Evolutionary conservation across 306 rosid species (phyloP).

Genomic region (Benincasa hispida): DNA sequence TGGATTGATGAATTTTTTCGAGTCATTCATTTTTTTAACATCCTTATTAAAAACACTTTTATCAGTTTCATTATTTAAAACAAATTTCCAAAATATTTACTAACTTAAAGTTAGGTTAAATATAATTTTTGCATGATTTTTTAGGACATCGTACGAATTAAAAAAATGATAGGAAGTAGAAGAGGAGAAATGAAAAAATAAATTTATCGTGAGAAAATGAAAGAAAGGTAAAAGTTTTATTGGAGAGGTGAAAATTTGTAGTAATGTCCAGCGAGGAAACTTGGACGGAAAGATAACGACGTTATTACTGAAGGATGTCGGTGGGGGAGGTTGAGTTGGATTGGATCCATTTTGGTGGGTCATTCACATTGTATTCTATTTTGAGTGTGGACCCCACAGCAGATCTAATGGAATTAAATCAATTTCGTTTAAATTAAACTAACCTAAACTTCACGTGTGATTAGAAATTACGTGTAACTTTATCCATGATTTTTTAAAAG

Average conservation of each 20-base stretch:
- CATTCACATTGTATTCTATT: no score
- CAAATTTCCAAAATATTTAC: no score
- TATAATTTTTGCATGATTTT: no score
- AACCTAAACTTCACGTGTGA: not conserved
- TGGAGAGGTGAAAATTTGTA: not conserved
- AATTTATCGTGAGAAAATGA: not conserved
- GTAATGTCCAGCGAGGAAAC: not conserved
- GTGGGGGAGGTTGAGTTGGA: not conserved
- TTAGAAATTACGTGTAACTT: not conserved
- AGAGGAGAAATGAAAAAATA: not conserved
- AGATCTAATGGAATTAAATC: not conserved
- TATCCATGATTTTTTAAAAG: not conserved
- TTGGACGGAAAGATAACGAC: constrained; percentile 1
- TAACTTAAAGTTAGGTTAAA: no score
- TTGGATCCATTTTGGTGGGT: not conserved
- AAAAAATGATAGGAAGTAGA: not conserved
- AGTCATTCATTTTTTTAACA: no score
- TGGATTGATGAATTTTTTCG: no score
- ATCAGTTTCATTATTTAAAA: no score
- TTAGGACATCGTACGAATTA: no score
- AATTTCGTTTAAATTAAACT: not conserved
- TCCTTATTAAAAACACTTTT: no score
- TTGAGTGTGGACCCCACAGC: not conserved
- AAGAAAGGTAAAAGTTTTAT: not conserved
- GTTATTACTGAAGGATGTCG: not conserved